Conservation (phyloP, 2,329 filamentous ascomycete genomes). For the Aspergillus sojae region DNA sequence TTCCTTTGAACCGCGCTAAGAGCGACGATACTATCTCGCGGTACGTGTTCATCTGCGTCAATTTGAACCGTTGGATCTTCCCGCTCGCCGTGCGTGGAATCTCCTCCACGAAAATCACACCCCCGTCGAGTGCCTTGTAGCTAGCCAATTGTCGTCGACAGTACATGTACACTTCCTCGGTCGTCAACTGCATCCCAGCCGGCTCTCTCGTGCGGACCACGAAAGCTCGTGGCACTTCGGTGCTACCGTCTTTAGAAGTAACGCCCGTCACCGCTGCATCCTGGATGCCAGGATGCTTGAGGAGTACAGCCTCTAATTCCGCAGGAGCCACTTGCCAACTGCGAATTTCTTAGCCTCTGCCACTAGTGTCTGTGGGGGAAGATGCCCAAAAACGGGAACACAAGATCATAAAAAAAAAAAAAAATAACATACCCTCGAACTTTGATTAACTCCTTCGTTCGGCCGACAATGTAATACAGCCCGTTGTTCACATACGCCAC, state of each 20-base stretch:
- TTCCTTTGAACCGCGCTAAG: conserved; percentile 27
- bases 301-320: conserved; percentile 50
- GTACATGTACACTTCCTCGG: conserved; percentile 48
- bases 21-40: conserved; percentile 39
- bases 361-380: not conserved
- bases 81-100: conserved; percentile 55
- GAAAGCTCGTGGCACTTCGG: conserved; percentile 50
- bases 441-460: conserved; percentile 51
- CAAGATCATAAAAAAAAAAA: not conserved
- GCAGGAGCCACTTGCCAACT: conserved; percentile 54
- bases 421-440: conserved; percentile 44
- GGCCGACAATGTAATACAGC: conserved; percentile 44
- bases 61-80: conserved; percentile 51
- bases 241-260: conserved; percentile 34
- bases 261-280: conserved; percentile 53
- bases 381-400: conserved; percentile 7
- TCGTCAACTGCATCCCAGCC: conserved; percentile 30
- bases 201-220: conserved; percentile 41
- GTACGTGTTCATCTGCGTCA: conserved; percentile 44
- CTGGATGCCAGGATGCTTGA: conserved; percentile 46
- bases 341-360: conserved; percentile 1
- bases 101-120: conserved; percentile 51
- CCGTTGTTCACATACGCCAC: conserved; percentile 40
- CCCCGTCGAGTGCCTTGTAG: conserved; percentile 53
- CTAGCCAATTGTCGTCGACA: conserved; percentile 45